Conservation (phyloP, 2,329 filamentous ascomycete genomes). For the Chaetomiaceae sp. region DNA sequence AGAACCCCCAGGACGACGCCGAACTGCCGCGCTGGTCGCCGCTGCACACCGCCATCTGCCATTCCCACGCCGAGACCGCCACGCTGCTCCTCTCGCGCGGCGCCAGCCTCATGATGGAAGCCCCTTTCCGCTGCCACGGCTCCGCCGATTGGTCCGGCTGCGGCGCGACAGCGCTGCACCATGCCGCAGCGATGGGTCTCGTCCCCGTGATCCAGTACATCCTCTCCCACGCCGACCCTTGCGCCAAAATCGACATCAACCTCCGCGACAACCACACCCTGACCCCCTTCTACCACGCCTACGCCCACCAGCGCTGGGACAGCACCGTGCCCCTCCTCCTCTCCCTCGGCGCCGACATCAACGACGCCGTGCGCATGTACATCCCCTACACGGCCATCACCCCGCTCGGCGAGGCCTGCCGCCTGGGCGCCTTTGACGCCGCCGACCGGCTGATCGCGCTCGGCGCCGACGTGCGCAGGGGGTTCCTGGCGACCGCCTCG, state of each 20-base stretch:
- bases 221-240: constrained; percentile 16
- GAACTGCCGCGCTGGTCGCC: constrained; percentile 17
- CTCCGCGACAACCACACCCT: constrained; percentile 19
- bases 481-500: constrained; percentile 17
- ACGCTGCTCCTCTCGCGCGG: constrained; percentile 23
- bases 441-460: constrained; percentile 22
- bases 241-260: constrained; percentile 20
- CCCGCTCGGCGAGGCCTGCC: constrained; percentile 24
- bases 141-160: background rate
- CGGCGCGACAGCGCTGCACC: constrained; percentile 24
- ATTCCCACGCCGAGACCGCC: constrained; percentile 20
- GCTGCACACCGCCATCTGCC: constrained; percentile 27
- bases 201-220: constrained; percentile 19
- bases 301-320: constrained; percentile 22
- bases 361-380: constrained; percentile 23
- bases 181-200: constrained; percentile 24
- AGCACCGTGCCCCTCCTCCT: constrained; percentile 24
- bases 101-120: constrained; percentile 21
- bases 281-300: constrained; percentile 28
- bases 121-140: background rate
- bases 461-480: constrained; percentile 20
- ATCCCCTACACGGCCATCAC: constrained; percentile 26
- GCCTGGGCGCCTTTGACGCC: constrained; percentile 20
- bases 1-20: constrained; percentile 11
- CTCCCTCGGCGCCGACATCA: constrained; percentile 24